Percentiles rank a stretch among this genome's conserved stretches.
Evolutionary conservation across 2,329 filamentous ascomycete genomes (phyloP).

Genomic region (Aspergillus quadricinctus): DNA sequence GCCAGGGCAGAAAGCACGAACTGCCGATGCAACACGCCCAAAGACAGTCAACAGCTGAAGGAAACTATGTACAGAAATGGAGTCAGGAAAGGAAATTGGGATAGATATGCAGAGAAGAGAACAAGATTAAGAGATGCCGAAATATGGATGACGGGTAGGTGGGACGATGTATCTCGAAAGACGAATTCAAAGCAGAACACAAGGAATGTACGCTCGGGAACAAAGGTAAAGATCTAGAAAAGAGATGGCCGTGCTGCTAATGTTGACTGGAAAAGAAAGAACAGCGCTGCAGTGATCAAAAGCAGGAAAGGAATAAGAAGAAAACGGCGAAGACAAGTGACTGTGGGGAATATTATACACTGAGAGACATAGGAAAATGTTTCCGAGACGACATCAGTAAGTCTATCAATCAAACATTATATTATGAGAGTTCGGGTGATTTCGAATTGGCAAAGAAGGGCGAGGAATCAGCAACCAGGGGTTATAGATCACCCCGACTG

Average conservation of each 20-base stretch:
- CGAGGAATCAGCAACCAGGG: background rate
- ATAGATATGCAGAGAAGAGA: constrained; percentile 2
- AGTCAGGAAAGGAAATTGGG: constrained; percentile 5
- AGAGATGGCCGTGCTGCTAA: background rate
- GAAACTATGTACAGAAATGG: constrained; percentile 26
- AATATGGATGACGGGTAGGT: constrained; percentile 3
- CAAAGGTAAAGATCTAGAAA: background rate
- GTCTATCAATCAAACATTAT: constrained; percentile 32
- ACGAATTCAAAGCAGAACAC: constrained; percentile 1
- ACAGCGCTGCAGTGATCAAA: background rate
- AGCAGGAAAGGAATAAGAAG: constrained; percentile 3
- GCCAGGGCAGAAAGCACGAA: constrained; percentile 1
- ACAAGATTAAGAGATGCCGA: background rate
- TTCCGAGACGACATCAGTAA: constrained; percentile 25
- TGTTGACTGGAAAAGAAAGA: background rate
- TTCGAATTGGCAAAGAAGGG: background rate
- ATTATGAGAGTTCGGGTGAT: constrained; percentile 17
- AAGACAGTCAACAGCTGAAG: constrained; percentile 7
- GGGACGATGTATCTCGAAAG: constrained; percentile 10
- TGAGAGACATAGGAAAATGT: constrained; percentile 14
- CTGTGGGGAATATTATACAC: constrained; percentile 17
- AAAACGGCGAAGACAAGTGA: background rate
- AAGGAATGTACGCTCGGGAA: background rate
- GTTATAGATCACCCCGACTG: constrained; percentile 18
- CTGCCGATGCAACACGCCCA: constrained; percentile 14